Evolutionary conservation across 768 basidiomycete genomes (phyloP).

Genomic region (Trametes cinnabarina): DNA sequence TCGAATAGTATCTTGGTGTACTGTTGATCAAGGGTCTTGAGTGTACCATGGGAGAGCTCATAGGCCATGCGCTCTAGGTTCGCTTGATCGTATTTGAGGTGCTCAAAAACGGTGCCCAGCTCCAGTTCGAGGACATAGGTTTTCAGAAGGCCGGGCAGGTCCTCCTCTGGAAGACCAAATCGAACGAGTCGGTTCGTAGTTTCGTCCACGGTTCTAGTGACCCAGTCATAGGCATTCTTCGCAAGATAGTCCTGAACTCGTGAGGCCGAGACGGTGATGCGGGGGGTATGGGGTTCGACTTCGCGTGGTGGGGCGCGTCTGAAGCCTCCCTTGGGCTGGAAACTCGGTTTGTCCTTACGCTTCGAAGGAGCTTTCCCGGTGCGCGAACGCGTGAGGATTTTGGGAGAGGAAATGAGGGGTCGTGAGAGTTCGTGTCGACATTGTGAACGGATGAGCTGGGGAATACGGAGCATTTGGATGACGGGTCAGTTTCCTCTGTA

Average conservation of each 20-base stretch:
- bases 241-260: constrained; percentile 35
- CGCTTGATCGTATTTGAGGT: constrained; percentile 33
- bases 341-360: not conserved
- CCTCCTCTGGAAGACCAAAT: constrained; percentile 47
- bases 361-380: not conserved
- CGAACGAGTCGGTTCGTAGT: constrained; percentile 40
- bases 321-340: not conserved
- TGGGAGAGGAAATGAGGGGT: not conserved
- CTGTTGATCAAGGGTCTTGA: constrained; percentile 42
- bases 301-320: too few relatives aligned
- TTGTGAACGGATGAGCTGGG: not conserved
- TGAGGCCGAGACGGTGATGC: not conserved
- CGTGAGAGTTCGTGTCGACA: not conserved
- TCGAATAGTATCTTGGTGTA: constrained; percentile 53
- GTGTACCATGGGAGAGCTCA: constrained; percentile 19
- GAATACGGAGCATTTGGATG: constrained; percentile 5
- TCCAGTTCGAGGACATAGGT: constrained; percentile 41
- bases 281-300: not conserved
- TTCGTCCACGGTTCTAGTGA: constrained; percentile 12
- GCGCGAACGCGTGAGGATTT: not conserved
- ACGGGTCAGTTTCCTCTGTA: not conserved
- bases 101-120: constrained; percentile 17
- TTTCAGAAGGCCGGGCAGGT: constrained; percentile 42
- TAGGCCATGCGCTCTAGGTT: constrained; percentile 44
- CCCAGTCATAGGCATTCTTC: constrained; percentile 41